These are phyloP conservation scores for Metarhizium sp. DNA, from an alignment of 2,329 filamentous ascomycete species.

Conservation along the genomic window DNA sequence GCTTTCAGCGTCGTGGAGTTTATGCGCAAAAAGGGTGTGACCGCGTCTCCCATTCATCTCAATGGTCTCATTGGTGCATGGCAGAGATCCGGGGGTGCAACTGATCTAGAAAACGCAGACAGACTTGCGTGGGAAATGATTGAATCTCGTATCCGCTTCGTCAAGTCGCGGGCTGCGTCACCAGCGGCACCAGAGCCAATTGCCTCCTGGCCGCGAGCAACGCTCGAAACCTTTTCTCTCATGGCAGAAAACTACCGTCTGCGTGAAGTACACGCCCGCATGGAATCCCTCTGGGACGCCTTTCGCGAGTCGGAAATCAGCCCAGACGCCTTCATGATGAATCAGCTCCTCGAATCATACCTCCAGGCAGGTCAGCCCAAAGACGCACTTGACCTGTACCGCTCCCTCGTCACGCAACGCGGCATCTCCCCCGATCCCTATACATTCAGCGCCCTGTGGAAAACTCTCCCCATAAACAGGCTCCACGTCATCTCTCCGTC, in stretches of 20 bases:
- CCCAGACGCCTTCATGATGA: slow-evolving; percentile 68
- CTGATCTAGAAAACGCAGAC: slow-evolving; percentile 53
- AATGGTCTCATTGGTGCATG: slow-evolving; percentile 77
- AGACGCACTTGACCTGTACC: slow-evolving; percentile 47
- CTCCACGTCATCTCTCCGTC: slow-evolving; percentile 25
- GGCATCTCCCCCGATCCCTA: slow-evolving; percentile 52
- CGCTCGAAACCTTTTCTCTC: slow-evolving; percentile 68
- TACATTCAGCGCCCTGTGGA: slow-evolving; percentile 62
- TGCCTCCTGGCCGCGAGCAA: slow-evolving; percentile 44
- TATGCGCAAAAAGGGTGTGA: slow-evolving; percentile 61
- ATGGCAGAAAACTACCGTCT: slow-evolving; percentile 63
- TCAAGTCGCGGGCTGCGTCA: slow-evolving; percentile 34
- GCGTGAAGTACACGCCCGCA: slow-evolving; percentile 45
- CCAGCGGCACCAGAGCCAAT: slow-evolving; percentile 1
- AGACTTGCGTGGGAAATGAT: slow-evolving; percentile 70
- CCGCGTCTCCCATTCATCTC: slow-evolving; percentile 63
- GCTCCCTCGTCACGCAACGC: slow-evolving; percentile 38
- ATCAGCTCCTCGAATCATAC: slow-evolving; percentile 62
- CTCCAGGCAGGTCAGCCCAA: slow-evolving; percentile 47
- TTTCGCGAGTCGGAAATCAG: slow-evolving; percentile 55
- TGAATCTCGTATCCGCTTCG: slow-evolving; percentile 52
- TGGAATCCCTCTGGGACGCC: slow-evolving; percentile 52
- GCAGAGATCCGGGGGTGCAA: slow-evolving; percentile 51
- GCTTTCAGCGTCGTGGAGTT: slow-evolving; percentile 64
- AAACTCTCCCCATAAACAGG: slow-evolving; percentile 43